Evolutionary conservation across 345 rosid species (phyloP), one percentile per base, ranked within the genome.

Genomic region (Eucalyptus erythrocorys): DNA sequence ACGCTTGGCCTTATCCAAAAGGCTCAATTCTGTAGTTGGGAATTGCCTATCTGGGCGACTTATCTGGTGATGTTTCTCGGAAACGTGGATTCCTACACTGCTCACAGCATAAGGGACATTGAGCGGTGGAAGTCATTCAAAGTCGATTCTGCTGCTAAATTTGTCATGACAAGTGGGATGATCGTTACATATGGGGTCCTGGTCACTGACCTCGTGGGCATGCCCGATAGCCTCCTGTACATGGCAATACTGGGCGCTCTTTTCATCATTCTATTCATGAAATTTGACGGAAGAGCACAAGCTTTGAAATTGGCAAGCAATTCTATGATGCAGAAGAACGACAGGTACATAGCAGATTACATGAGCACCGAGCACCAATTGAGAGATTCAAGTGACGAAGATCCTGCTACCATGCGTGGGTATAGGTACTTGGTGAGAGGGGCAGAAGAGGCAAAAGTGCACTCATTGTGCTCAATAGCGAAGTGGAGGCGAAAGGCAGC

Each of bases 151-250:
- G 57, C 57, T 1, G 2, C 57, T 51, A 51, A 51, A 19, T 51
- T 3, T 0, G 3, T 51, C 24, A 0, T 51, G 22, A 19, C 24
- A 51, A 51, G 57, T 19, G 7, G 10, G 10, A 7, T 51, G 10
- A 3, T 51, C 24, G 22, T 7, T 51, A 5, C 0, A 7, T 51
- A 51, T 19, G 55, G 0, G 9, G 0, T 19, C 2, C 0, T 17
- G 4, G 0, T 0, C 17, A 0, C 0, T 6, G 8, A 22, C 0
- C 50, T 14, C 50, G n/a, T n/a, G n/a, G n/a, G n/a, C n/a, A n/a
- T n/a, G n/a, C n/a, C n/a, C n/a, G n/a, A n/a, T 4, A 4, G 0
- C 1, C 1, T 4, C 51, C 17, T 2, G 51, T 5, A 0, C 17
- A 2, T 6, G 53, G 0, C 8, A 50, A 3, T 6, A 50, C 0